These are phyloP conservation scores for Fragosphaeria purpurea DNA, from an alignment of 2,329 filamentous ascomycete genomes.

Conservation along the genomic window DNA sequence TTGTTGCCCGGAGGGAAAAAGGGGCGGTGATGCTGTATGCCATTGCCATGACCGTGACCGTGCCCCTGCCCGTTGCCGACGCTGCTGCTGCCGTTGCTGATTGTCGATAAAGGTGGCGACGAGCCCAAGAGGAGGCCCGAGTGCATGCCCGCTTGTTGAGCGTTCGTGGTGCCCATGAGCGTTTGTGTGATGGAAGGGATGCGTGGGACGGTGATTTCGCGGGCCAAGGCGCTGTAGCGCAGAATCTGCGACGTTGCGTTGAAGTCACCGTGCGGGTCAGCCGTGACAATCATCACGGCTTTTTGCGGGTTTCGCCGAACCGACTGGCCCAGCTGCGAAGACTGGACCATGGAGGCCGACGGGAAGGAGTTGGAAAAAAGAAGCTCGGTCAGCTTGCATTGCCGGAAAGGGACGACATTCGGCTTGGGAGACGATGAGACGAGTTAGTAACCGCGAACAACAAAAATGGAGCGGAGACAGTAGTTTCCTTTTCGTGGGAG, in stretches of 20 bases:
- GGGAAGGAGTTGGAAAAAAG: constrained; percentile 84
- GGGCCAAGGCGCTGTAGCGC: constrained; percentile 83
- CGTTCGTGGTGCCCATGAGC: constrained; percentile 36
- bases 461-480: too few species aligned
- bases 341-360: constrained; percentile 37
- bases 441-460: too few species aligned
- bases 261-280: constrained; percentile 85
- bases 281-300: constrained; percentile 92
- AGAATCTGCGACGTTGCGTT: constrained; percentile 96
- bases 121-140: constrained; percentile 4
- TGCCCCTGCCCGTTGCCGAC: not conserved
- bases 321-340: constrained; percentile 15
- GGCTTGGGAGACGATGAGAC: constrained; percentile 33
- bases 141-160: constrained; percentile 11
- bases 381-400: constrained; percentile 77
- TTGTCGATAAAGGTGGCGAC: constrained; percentile 13
- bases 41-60: not conserved
- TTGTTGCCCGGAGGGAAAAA: constrained; percentile 29
- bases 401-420: constrained; percentile 66
- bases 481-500: too few species aligned
- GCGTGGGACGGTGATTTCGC: constrained; percentile 85
- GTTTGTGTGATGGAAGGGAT: constrained; percentile 73
- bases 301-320: constrained; percentile 63
- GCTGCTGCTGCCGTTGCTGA: constrained; percentile 16
- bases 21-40: constrained; percentile 23